A percentile compares a stretch with the other conserved stretches of the same genome.
These are phyloP conservation scores for Acidiella bohemica DNA, from an alignment of 495 filamentous ascomycete species.

Conservation along the genomic window DNA sequence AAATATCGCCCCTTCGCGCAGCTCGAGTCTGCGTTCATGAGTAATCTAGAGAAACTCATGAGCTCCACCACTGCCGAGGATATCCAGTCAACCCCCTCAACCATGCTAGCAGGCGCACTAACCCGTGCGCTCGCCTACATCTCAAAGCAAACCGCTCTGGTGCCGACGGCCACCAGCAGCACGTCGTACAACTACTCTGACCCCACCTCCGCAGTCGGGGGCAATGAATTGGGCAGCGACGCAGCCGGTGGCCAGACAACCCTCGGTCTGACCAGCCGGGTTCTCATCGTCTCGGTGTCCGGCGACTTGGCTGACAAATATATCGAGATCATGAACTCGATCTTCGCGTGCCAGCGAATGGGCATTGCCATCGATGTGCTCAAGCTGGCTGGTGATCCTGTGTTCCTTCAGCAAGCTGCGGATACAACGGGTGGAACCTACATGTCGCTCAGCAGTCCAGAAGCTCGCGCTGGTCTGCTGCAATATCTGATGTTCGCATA, in stretches of 20 bases:
- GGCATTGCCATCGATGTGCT: conserved; percentile 82
- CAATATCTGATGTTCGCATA: conserved; percentile 97
- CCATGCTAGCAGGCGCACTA: conserved; percentile 80
- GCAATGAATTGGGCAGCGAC: conserved; percentile 16
- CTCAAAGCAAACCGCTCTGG: conserved; percentile 42
- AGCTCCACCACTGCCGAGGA: conserved; percentile 45
- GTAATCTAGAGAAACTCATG: conserved; percentile 56
- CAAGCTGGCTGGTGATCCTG: conserved; percentile 68
- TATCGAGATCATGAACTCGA: conserved; percentile 94
- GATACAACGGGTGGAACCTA: conserved; percentile 86
- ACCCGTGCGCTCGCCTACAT: conserved; percentile 82
- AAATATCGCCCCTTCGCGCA: conserved; percentile 86
- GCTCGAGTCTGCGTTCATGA: conserved; percentile 64
- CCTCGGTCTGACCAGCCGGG: conserved; percentile 51
- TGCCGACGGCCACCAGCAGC: conserved; percentile 22
- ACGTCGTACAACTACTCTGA: conserved; percentile 15
- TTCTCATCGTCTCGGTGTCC: conserved; percentile 59
- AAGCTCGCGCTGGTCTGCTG: conserved; percentile 52
- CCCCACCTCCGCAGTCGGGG: conserved; percentile 9
- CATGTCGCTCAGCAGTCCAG: conserved; percentile 19
- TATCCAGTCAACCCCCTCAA: conserved; percentile 50
- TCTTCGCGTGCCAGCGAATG: conserved; percentile 82
- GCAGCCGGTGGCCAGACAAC: conserved; percentile 4
- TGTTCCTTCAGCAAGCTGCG: conserved; percentile 89
- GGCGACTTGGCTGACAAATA: conserved; percentile 79